Base-by-base conservation (phyloP, 192 early-diverging fungal genomes). In the Coemansia sp. region DNA sequence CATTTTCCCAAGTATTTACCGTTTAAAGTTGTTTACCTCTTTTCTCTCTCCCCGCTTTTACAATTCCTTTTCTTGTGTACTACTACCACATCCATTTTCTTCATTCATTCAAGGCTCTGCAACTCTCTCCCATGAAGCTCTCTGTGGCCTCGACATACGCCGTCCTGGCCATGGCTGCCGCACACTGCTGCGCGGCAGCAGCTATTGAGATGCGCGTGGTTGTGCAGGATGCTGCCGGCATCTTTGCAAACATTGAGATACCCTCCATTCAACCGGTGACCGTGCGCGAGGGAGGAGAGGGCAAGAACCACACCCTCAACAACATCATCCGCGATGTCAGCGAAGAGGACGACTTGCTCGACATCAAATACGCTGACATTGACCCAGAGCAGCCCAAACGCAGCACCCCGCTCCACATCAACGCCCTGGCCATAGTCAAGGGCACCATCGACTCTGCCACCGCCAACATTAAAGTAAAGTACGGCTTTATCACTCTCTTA, bases 291-390 rank as follows among this genome's bases (percentile, higher is more conserved):
- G 52, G 46, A 35, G 39, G 46, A 35, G 39, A 47, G 13, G 72
- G 72, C 23, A 76, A 76, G 58, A 76, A 76, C 68, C 53, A 42
- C 22, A 66, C 74, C 13, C 63, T 77, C 42, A 77, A 77, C 56
- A 52, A 70, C 32, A 63, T 77, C 21, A 66, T 77, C 27, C 62
- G 63, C 32, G 74, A 77, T 23, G 59, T 77, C 30, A 77, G 74
- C 60, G 43, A 70, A 10, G 60, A 59, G 11, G 68, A 70, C 41
- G 74, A 77, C 48, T 31, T 77, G 8, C 19, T 70, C 5, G 64
- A 77, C 45, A 70, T 77, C 27, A 51, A 70, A 19, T 77, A 70
- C 40, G 64, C 70, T 18, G 37, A 63, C 30, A 15, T 77, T 6
- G 74, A 77, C 26, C 74, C 74, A 21, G 74, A 77, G 33, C 42